These are phyloP conservation scores for barrel medic (Medicago truncatula) DNA, from an alignment of 306 rosid species.

Conservation along the genomic window DNA sequence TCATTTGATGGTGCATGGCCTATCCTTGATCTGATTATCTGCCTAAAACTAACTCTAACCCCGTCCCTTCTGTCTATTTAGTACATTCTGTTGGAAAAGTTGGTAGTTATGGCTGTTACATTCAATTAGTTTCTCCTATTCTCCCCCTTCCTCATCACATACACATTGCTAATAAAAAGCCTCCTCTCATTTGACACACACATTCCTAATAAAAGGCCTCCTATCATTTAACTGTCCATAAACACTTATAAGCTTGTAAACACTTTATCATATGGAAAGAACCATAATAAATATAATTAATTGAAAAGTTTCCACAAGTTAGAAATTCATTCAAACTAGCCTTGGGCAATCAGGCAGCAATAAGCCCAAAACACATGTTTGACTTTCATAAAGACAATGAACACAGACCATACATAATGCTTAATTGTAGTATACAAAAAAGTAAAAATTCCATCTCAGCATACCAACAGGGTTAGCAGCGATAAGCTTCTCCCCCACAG, in stretches of 20 bases:
- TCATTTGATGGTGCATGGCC: not conserved
- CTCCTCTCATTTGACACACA: not conserved
- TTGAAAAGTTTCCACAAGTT: not conserved
- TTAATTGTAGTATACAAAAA: not conserved
- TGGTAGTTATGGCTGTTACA: not conserved
- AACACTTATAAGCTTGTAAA: not conserved
- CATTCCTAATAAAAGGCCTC: not conserved
- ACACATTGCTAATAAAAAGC: not conserved
- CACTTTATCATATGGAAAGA: not conserved
- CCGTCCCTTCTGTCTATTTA: not conserved
- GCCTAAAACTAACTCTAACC: not conserved
- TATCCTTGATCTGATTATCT: not conserved
- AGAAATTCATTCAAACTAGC: not conserved
- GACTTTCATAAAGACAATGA: not conserved
- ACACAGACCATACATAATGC: not conserved
- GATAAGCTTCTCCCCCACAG: slow-evolving; percentile 92
- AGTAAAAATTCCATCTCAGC: slow-evolving; percentile 7
- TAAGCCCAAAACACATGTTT: not conserved
- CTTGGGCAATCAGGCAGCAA: slow-evolving; percentile 23
- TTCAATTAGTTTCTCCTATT: slow-evolving; percentile 2
- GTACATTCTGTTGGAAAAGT: not conserved
- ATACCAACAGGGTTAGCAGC: slow-evolving; percentile 95
- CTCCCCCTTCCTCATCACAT: not conserved
- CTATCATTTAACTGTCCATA: not conserved
- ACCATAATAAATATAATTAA: not conserved